phyloP scores from a whole-genome alignment of 116 monocot genomes.

The Papilionanthe hybrid region DNA sequence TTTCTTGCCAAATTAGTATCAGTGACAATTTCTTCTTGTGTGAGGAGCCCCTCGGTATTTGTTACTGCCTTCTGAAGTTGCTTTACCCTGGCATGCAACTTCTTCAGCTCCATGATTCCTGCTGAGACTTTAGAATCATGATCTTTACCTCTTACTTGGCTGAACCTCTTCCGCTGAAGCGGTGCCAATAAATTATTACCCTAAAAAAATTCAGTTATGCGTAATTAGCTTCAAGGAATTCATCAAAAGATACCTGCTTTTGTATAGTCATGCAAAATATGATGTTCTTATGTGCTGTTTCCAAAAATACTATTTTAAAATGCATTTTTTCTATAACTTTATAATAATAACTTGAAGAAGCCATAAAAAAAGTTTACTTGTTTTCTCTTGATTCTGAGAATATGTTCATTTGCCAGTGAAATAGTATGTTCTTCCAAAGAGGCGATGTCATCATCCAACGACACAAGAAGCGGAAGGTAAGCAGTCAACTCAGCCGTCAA shows the following conservation, averaged over 20 bases:
- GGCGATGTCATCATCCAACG: conserved; percentile 29
- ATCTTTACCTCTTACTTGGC: conserved; percentile 8
- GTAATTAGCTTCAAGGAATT: not conserved
- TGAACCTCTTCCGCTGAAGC: conserved; percentile 13
- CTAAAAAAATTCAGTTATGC: conserved; percentile 3
- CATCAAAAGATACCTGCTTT: not conserved
- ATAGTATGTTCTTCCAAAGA: conserved; percentile 36
- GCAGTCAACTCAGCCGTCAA: conserved; percentile 35
- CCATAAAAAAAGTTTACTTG: conserved; percentile 30
- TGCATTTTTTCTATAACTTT: conserved; percentile 6
- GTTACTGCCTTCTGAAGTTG: conserved; percentile 30
- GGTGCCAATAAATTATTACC: not conserved
- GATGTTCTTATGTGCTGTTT: not conserved
- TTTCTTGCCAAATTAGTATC: conserved; percentile 21
- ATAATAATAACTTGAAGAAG: not conserved
- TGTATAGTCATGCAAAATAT: not conserved
- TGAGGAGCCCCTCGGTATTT: conserved; percentile 16
- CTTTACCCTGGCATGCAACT: conserved; percentile 34
- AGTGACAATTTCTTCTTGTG: conserved; percentile 21
- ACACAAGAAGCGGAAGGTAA: conserved; percentile 30
- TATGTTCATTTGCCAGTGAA: conserved; percentile 22
- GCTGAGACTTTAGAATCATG: conserved; percentile 4
- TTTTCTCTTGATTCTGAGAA: conserved; percentile 19
- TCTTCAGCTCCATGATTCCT: conserved; percentile 30
- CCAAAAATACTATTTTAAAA: not conserved